These are phyloP conservation scores for Kodamaea fukazawae DNA, from an alignment of 805 yeast genomes.

Conservation along the genomic window DNA sequence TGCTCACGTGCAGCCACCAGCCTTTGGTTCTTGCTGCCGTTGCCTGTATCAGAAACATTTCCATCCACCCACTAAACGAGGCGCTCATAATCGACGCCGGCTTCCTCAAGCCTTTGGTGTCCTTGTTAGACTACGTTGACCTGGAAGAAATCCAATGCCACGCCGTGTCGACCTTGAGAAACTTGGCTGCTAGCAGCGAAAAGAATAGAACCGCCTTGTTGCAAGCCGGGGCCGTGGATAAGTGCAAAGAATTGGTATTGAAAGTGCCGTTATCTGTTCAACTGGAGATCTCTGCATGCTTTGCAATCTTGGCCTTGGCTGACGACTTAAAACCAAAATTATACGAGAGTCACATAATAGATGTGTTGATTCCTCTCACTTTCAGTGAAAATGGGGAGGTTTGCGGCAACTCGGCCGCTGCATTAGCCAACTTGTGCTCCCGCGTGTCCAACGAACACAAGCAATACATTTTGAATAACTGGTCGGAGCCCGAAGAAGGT, in stretches of 20 bases:
- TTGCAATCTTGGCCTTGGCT: slow-evolving; percentile 94
- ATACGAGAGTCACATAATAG: slow-evolving; percentile 78
- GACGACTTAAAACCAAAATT: slow-evolving; percentile 88
- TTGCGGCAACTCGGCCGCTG: slow-evolving; percentile 98
- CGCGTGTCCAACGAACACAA: slow-evolving; percentile 76
- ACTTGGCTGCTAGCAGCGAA: slow-evolving; percentile 93
- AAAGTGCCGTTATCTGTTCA: slow-evolving; percentile 89
- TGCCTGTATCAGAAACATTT: slow-evolving; percentile 95
- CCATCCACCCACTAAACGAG: slow-evolving; percentile 95
- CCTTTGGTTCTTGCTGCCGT: slow-evolving; percentile 95
- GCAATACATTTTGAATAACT: slow-evolving; percentile 66
- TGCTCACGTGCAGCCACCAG: slow-evolving; percentile 84
- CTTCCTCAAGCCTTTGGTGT: slow-evolving; percentile 85
- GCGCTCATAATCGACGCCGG: slow-evolving; percentile 96
- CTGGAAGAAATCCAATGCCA: slow-evolving; percentile 98
- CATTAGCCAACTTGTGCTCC: slow-evolving; percentile 91
- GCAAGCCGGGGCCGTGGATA: slow-evolving; percentile 93
- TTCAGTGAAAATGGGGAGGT: slow-evolving; percentile 87
- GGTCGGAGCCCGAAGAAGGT: slow-evolving; percentile 82
- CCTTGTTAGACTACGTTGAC: slow-evolving; percentile 76
- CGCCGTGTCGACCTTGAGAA: slow-evolving; percentile 93
- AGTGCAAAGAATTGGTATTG: slow-evolving; percentile 84
- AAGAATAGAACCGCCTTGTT: slow-evolving; percentile 86
- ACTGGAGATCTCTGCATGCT: slow-evolving; percentile 93
- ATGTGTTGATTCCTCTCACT: slow-evolving; percentile 89